Evolutionary conservation across 768 basidiomycete species (phyloP).

Genomic region (Lactifluus piperatus): DNA sequence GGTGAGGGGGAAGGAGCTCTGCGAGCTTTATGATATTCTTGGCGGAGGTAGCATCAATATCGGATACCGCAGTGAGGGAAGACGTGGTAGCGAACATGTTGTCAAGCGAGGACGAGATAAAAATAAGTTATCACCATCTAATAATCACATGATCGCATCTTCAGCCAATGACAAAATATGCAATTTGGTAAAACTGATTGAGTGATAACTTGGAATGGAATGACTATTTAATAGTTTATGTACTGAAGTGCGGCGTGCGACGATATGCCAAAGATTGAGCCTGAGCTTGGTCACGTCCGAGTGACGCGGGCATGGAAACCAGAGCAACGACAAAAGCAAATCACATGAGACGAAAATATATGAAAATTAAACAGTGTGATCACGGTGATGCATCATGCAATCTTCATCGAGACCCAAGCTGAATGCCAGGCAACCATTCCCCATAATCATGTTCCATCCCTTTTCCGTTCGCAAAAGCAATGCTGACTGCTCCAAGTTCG

Average conservation of each 20-base stretch:
- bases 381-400: neutral
- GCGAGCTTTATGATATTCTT: slow-evolving; percentile 25
- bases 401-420: slow-evolving; percentile 7
- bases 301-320: neutral
- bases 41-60: slow-evolving; percentile 22
- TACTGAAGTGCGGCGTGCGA: slow-evolving; percentile 5
- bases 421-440: slow-evolving; percentile 20
- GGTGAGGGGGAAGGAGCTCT: slow-evolving; percentile 27
- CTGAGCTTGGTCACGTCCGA: neutral
- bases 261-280: slow-evolving; percentile 2
- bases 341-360: neutral
- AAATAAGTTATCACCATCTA: too few relatives aligned
- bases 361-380: neutral
- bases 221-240: slow-evolving; percentile 8
- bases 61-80: neutral
- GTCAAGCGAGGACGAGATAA: neutral
- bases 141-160: neutral
- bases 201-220: neutral
- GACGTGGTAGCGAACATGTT: neutral
- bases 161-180: neutral
- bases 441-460: slow-evolving; percentile 11
- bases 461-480: neutral
- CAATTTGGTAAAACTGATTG: neutral
- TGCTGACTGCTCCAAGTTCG: slow-evolving; percentile 21
- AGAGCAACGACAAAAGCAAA: neutral